Evolutionary conservation across 352 stramenopile species (phyloP).

Genomic region (Pythium biforme): DNA sequence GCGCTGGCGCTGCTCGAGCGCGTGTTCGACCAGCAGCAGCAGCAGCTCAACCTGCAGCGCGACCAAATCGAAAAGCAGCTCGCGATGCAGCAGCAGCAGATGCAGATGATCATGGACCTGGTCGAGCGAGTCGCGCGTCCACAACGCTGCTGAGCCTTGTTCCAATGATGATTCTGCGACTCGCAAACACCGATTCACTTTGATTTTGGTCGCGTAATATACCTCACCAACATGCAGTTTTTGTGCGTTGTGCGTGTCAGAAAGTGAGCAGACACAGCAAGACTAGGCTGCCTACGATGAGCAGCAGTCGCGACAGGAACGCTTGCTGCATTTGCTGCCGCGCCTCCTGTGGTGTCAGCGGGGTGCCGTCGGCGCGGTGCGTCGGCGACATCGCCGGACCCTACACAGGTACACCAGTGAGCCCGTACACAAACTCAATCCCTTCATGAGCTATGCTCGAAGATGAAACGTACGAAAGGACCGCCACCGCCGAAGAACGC

Average conservation of each 20-base stretch:
- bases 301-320: conserved; percentile 68
- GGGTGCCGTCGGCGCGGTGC: conserved; percentile 43
- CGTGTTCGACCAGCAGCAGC: conserved; percentile 1
- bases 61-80: conserved; percentile 11
- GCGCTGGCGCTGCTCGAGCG: not conserved
- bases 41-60: conserved; percentile 1
- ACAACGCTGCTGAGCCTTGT: no score
- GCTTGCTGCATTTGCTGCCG: conserved; percentile 70
- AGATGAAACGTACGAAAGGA: conserved; percentile 42
- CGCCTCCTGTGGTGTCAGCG: conserved; percentile 46
- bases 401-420: conserved; percentile 20
- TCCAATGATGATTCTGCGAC: no score
- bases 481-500: conserved; percentile 61
- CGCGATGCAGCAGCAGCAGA: conserved; percentile 9
- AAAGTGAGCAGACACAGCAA: conserved; percentile 73
- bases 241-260: conserved; percentile 20
- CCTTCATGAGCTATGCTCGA: not conserved
- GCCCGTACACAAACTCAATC: no score
- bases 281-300: conserved; percentile 70
- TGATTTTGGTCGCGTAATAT: no score
- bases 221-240: not conserved
- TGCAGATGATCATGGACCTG: not conserved
- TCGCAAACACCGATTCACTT: no score
- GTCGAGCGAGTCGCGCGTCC: not conserved
- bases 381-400: conserved; percentile 38